Percentiles rank a stretch among this genome's conserved stretches.
phyloP scores from a whole-genome alignment of 805 yeast species.

The Barnettozyma californica region DNA sequence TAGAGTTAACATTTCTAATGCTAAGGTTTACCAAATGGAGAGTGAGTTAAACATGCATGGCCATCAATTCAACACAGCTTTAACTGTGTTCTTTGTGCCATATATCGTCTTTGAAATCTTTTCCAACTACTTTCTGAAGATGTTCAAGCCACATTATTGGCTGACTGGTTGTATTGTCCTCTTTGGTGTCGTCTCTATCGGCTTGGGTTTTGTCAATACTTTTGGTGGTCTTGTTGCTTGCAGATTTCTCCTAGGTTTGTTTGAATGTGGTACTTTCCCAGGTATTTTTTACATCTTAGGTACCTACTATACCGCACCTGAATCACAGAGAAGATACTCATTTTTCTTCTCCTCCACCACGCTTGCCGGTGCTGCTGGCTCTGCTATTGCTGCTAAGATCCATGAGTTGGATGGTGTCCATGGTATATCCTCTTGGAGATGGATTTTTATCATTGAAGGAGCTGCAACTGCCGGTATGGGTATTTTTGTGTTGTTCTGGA shows the following conservation, averaged over 20 bases:
- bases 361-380: slow-evolving; percentile 53
- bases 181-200: slow-evolving; percentile 39
- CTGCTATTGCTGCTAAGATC: slow-evolving; percentile 45
- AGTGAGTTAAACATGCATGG: slow-evolving; percentile 44
- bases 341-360: slow-evolving; percentile 48
- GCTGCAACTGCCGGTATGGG: slow-evolving; percentile 36
- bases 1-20: slow-evolving; percentile 79
- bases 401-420: slow-evolving; percentile 40
- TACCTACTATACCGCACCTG: slow-evolving; percentile 43
- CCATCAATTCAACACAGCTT: slow-evolving; percentile 38
- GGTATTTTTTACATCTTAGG: slow-evolving; percentile 44
- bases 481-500: slow-evolving; percentile 30
- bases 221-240: slow-evolving; percentile 44
- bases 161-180: slow-evolving; percentile 29
- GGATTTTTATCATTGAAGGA: slow-evolving; percentile 49
- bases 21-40: slow-evolving; percentile 65
- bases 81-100: slow-evolving; percentile 44
- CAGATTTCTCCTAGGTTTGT: slow-evolving; percentile 47
- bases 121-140: slow-evolving; percentile 34
- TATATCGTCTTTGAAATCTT: slow-evolving; percentile 36
- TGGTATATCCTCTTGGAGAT: slow-evolving; percentile 41
- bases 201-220: slow-evolving; percentile 37
- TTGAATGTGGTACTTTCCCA: slow-evolving; percentile 51
- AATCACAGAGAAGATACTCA: slow-evolving; percentile 43
- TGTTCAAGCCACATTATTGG: slow-evolving; percentile 35